phyloP scores from a whole-genome alignment of 768 basidiomycete genomes.

The Asterophora lycoperdoides region DNA sequence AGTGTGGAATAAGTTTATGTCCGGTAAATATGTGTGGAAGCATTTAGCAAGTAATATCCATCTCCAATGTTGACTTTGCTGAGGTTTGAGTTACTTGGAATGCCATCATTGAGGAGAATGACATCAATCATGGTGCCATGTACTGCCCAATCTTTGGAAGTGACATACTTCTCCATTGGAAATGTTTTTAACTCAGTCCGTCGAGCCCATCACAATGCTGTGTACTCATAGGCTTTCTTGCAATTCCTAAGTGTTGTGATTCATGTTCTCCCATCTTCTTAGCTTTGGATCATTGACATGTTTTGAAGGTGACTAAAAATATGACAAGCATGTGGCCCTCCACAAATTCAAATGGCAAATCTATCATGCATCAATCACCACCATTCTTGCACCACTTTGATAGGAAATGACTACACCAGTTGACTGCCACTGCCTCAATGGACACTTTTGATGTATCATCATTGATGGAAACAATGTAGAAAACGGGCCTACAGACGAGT shows the following conservation, averaged over 20 bases:
- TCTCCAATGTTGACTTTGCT: background rate
- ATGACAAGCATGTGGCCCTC: slow-evolving; percentile 5
- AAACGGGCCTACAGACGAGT: too few species aligned
- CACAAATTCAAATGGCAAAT: slow-evolving; percentile 18
- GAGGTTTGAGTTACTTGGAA: slow-evolving; percentile 26
- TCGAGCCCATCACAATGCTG: slow-evolving; percentile 26
- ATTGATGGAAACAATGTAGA: too few species aligned
- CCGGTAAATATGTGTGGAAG: slow-evolving; percentile 22
- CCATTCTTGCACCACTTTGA: slow-evolving; percentile 17
- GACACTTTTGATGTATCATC: slow-evolving; percentile 24
- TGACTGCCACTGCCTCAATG: slow-evolving; percentile 28
- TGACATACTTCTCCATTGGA: slow-evolving; percentile 33
- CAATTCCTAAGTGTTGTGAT: slow-evolving; percentile 9
- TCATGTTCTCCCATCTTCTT: background rate
- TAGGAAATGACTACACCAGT: slow-evolving; percentile 22
- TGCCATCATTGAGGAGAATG: slow-evolving; percentile 16
- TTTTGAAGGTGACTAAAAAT: background rate
- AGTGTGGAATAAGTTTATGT: slow-evolving; percentile 19
- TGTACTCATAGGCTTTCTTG: slow-evolving; percentile 13
- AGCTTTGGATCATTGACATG: background rate
- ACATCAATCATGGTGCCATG: slow-evolving; percentile 22
- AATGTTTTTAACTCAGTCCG: slow-evolving; percentile 29
- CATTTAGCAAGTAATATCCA: slow-evolving; percentile 6
- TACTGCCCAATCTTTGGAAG: slow-evolving; percentile 32
- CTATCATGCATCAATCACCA: slow-evolving; percentile 19